Percentiles rank a stretch among this genome's conserved stretches.
phyloP scores from a whole-genome alignment of 495 filamentous ascomycete species.

The Chlorociboria aeruginascens region DNA sequence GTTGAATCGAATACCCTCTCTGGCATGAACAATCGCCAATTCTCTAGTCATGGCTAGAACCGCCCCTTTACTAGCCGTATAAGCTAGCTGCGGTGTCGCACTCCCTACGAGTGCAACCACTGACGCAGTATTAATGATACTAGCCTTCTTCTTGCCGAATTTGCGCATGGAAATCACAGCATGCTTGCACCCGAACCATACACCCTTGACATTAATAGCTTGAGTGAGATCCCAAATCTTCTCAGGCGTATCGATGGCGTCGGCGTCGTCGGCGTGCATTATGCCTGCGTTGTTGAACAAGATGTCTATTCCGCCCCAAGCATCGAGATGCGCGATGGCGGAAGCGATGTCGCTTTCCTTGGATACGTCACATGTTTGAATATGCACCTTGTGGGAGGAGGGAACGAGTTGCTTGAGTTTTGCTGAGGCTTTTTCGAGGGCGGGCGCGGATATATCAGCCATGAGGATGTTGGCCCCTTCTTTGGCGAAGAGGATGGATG shows the following conservation, averaged over 20 bases:
- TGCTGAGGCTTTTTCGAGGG: slow-evolving; percentile 54
- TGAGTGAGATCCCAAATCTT: slow-evolving; percentile 93
- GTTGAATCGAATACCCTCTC: slow-evolving; percentile 83
- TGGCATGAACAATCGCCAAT: slow-evolving; percentile 71
- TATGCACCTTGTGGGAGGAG: slow-evolving; percentile 46
- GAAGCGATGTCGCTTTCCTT: slow-evolving; percentile 65
- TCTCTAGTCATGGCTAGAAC: slow-evolving; percentile 80
- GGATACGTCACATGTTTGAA: slow-evolving; percentile 45
- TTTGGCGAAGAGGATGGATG: slow-evolving; percentile 77
- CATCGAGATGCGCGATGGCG: slow-evolving; percentile 57
- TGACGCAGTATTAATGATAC: slow-evolving; percentile 90
- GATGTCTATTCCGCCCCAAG: slow-evolving; percentile 86
- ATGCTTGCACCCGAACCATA: slow-evolving; percentile 95
- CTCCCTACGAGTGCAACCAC: slow-evolving; percentile 87
- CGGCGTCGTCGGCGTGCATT: slow-evolving; percentile 84
- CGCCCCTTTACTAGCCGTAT: slow-evolving; percentile 91
- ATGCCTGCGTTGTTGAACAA: slow-evolving; percentile 99
- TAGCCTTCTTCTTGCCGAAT: slow-evolving; percentile 63
- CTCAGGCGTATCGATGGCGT: slow-evolving; percentile 76
- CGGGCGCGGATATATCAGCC: slow-evolving; percentile 67
- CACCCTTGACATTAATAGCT: slow-evolving; percentile 94
- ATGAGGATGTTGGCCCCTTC: slow-evolving; percentile 84
- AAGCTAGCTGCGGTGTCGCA: slow-evolving; percentile 91
- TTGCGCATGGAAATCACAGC: slow-evolving; percentile 73
- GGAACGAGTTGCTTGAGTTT: slow-evolving; percentile 67